phyloP scores from a whole-genome alignment of 1,284 basidiomycete genomes.

The Ceratobasidium sp. region DNA sequence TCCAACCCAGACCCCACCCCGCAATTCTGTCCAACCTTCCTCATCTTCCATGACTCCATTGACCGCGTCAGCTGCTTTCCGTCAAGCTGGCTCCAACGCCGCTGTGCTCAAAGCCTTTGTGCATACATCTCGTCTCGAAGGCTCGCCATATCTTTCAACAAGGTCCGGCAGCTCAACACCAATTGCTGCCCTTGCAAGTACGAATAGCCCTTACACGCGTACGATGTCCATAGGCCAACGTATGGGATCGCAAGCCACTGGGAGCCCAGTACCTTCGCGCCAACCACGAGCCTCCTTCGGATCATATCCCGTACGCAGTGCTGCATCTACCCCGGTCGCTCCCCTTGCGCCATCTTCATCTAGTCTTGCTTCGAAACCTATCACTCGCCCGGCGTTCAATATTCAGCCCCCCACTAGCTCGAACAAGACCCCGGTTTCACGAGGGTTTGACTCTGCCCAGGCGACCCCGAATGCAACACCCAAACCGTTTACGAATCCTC shows the following conservation, averaged over 20 bases:
- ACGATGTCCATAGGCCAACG: slow-evolving; percentile 10
- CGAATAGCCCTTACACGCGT: slow-evolving; percentile 22
- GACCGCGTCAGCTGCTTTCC: slow-evolving; percentile 42
- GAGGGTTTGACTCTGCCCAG: background rate
- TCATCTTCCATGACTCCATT: slow-evolving; percentile 39
- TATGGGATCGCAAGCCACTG: slow-evolving; percentile 6
- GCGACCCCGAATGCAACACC: slow-evolving; percentile 1
- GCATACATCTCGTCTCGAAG: slow-evolving; percentile 39
- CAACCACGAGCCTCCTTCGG: slow-evolving; percentile 23
- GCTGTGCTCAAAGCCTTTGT: slow-evolving; percentile 43
- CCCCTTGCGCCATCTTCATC: background rate
- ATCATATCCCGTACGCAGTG: slow-evolving; percentile 24
- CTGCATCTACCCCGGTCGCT: slow-evolving; percentile 15
- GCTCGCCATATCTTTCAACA: slow-evolving; percentile 37
- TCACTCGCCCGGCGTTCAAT: slow-evolving; percentile 25
- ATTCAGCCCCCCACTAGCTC: background rate
- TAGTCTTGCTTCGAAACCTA: slow-evolving; percentile 7
- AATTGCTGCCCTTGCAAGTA: background rate
- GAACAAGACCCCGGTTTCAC: background rate
- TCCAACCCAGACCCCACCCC: slow-evolving; percentile 39
- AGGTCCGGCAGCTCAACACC: slow-evolving; percentile 33
- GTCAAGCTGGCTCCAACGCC: slow-evolving; percentile 39
- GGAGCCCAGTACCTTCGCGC: slow-evolving; percentile 29
- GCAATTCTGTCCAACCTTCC: slow-evolving; percentile 24
- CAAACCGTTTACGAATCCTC: slow-evolving; percentile 25